These are phyloP conservation scores for Yamadazyma kanchanaburiensis DNA, from an alignment of 1,139 yeast genomes.

Conservation along the genomic window DNA sequence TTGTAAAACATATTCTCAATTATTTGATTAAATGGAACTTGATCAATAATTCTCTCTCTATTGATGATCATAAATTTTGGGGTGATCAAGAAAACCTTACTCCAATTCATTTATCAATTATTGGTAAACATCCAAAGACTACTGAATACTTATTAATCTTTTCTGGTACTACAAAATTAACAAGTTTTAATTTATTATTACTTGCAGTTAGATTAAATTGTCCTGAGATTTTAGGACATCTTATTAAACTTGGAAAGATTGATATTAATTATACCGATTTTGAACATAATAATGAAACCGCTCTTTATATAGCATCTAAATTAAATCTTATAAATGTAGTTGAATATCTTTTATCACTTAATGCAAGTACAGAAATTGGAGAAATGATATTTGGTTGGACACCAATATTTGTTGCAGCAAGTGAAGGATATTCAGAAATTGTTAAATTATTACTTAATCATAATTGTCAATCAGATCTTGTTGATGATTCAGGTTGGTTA, in stretches of 20 bases:
- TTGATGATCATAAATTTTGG: conserved; percentile 65
- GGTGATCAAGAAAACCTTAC: conserved; percentile 81
- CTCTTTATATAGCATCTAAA: conserved; percentile 77
- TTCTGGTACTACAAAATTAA: conserved; percentile 31
- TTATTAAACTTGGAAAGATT: conserved; percentile 57
- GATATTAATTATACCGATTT: conserved; percentile 62
- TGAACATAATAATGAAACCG: conserved; percentile 68
- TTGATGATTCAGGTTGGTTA: conserved; percentile 92
- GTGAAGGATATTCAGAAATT: conserved; percentile 69
- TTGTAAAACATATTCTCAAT: conserved; percentile 54
- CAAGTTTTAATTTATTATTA: conserved; percentile 53
- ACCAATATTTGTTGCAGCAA: conserved; percentile 86
- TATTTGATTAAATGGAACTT: conserved; percentile 32
- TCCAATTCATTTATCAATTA: conserved; percentile 79
- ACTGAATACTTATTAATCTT: conserved; percentile 55
- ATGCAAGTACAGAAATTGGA: conserved; percentile 72
- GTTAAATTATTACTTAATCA: conserved; percentile 52
- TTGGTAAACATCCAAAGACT: conserved; percentile 81
- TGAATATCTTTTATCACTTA: conserved; percentile 47
- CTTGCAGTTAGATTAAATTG: conserved; percentile 73
- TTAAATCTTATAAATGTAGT: conserved; percentile 55
- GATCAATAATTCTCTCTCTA: conserved; percentile 40
- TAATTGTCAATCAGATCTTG: conserved; percentile 52
- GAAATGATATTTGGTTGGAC: conserved; percentile 92
- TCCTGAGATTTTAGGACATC: conserved; percentile 49